These are phyloP conservation scores for Pseudopyrenochaeta lycopersici DNA, from an alignment of 2,329 filamentous ascomycete genomes.

Conservation along the genomic window DNA sequence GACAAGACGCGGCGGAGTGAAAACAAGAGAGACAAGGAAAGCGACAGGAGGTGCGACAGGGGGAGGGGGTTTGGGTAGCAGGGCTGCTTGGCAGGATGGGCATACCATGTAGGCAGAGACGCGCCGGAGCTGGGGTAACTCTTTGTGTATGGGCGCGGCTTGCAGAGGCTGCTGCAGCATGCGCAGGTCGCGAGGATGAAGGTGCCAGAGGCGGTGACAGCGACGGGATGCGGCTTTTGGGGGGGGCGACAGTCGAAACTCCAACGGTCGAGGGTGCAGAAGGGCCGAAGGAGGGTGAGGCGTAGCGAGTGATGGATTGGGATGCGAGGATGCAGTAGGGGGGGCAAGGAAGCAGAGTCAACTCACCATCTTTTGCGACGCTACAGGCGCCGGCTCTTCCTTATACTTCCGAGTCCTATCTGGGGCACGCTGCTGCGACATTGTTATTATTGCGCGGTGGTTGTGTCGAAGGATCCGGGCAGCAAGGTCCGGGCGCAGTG, in stretches of 20 bases:
- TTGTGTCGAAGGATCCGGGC: constrained; percentile 44
- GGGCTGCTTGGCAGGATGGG: constrained; percentile 50
- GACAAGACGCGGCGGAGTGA: constrained; percentile 40
- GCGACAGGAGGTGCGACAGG: constrained; percentile 39
- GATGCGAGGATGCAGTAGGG: constrained; percentile 17
- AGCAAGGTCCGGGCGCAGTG: constrained; percentile 40
- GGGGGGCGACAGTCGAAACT: constrained; percentile 32
- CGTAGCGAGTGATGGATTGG: constrained; percentile 28
- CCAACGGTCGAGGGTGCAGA: constrained; percentile 42
- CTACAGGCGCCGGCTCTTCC: constrained; percentile 56
- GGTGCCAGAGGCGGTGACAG: constrained; percentile 37
- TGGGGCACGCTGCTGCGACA: constrained; percentile 51
- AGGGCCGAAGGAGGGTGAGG: constrained; percentile 24
- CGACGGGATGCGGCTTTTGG: constrained; percentile 29
- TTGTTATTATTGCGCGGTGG: constrained; percentile 50
- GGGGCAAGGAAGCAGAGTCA: constrained; percentile 48
- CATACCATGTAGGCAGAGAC: constrained; percentile 54
- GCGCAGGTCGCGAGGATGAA: constrained; percentile 48
- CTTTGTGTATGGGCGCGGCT: constrained; percentile 45
- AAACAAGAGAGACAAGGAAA: constrained; percentile 31
- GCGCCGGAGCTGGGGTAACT: constrained; percentile 46
- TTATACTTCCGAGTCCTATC: constrained; percentile 55
- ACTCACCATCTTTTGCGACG: constrained; percentile 54
- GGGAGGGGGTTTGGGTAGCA: constrained; percentile 38
- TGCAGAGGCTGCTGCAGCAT: constrained; percentile 51